Evolutionary conservation across 169 alveolate genomes (phyloP).

Genomic region (Cryptosporidium viatorum): DNA sequence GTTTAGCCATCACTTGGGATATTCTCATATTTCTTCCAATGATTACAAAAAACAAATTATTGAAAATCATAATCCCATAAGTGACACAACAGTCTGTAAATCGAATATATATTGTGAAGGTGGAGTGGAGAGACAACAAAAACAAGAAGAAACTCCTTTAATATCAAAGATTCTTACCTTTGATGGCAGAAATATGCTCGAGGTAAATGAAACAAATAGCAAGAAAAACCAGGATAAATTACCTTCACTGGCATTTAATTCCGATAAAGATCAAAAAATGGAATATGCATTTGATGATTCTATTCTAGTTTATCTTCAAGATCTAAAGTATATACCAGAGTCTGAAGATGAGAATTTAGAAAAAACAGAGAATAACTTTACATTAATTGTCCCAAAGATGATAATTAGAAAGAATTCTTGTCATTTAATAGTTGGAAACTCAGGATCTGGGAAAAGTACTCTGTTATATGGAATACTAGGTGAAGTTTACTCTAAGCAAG

Average conservation of each 20-base stretch:
- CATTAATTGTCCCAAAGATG: conserved; percentile 32
- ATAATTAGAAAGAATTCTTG: conserved; percentile 19
- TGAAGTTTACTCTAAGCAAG: conserved; percentile 48
- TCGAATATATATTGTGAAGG: neutral
- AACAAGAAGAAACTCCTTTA: conserved; percentile 22
- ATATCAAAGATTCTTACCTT: conserved; percentile 28
- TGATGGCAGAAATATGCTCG: conserved; percentile 26
- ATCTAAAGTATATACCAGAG: conserved; percentile 32
- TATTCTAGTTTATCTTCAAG: conserved; percentile 12
- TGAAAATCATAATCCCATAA: neutral
- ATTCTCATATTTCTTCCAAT: neutral
- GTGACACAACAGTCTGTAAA: neutral
- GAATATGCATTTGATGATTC: conserved; percentile 2
- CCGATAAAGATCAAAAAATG: neutral
- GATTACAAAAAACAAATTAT: neutral
- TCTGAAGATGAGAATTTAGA: neutral
- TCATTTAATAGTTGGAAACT: conserved; percentile 35
- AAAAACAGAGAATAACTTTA: neutral
- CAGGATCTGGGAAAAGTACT: conserved; percentile 69
- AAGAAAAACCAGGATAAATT: neutral
- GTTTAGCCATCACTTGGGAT: conserved; percentile 43
- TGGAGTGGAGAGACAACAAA: neutral
- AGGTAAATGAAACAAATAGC: neutral
- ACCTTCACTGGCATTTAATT: neutral
- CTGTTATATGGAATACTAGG: conserved; percentile 61